Evolutionary conservation across 2,329 filamentous ascomycete genomes (phyloP).

Genomic region (Claviceps africana): DNA sequence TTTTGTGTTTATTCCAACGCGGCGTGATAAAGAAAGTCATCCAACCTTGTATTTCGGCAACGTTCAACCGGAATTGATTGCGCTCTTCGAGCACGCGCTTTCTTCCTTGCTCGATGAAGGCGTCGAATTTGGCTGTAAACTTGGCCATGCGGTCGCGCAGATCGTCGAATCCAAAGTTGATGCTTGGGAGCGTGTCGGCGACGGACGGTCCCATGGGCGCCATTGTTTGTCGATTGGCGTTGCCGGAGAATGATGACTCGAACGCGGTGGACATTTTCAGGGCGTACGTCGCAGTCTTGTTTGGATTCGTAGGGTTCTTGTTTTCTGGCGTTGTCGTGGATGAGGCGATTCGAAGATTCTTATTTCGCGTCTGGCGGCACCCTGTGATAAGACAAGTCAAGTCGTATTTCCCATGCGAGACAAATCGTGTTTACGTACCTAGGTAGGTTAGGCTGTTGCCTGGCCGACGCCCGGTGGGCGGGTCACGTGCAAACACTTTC

Average conservation of each 20-base stretch:
- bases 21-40: background rate
- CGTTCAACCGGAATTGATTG: constrained; percentile 82
- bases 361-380: background rate
- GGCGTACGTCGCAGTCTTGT: background rate
- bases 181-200: constrained; percentile 67
- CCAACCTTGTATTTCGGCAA: constrained; percentile 80
- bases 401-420: background rate
- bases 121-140: constrained; percentile 82
- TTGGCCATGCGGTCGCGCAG: constrained; percentile 88
- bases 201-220: constrained; percentile 49
- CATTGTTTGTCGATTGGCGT: constrained; percentile 42
- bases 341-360: background rate
- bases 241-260: constrained; percentile 54
- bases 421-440: constrained; percentile 6
- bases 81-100: constrained; percentile 84
- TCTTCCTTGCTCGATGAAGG: constrained; percentile 81
- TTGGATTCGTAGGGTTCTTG: background rate
- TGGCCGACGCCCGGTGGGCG: constrained; percentile 4
- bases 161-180: constrained; percentile 94
- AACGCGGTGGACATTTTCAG: constrained; percentile 45
- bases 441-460: background rate
- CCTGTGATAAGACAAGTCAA: background rate
- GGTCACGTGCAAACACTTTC: constrained; percentile 10
- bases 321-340: background rate
- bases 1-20: too few species aligned